Base-by-base conservation (phyloP, 306 rosid genomes). In the Dalbergia cultrata region DNA sequence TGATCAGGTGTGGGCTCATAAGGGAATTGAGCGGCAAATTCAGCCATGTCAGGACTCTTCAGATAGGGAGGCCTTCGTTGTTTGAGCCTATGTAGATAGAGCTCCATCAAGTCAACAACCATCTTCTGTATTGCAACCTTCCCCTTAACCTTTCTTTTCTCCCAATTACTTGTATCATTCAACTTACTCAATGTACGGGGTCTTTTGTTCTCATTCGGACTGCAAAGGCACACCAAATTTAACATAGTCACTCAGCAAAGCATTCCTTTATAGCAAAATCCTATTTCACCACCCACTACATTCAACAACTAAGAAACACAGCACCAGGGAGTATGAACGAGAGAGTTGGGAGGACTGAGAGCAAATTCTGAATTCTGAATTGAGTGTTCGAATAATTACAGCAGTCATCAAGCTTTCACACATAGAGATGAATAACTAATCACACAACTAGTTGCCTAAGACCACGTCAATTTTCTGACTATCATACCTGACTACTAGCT, bases 71-170 rank as follows among this genome's bases (percentile, higher is more conserved):
- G 90, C 75, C 99, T 88, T 85, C 80, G 90, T 88, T 93, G 99
- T 84, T 90, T 93, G 75, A 95, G 89, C 86, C 99, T 88, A 65
- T 91, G 97, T 5, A 95, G 80, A 85, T 95, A 95, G 68, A 95
- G 86, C 80, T 93, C 99, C 99, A 95, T 91, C 93, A 95, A 87
- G 77, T 91, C 97, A 80, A 95, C 98, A 78, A 95, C 97, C 99
- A 95, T 95, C 82, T 93, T 93, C 90, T 95, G 99, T 82, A 93
- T 91, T 4, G 98, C 98, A 34, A 95, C 89, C 87, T 90, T 95
- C 76, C 99, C 98, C 76, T 93, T 93, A 58, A 70, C 84, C 88
- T 89, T 95, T 79, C 94, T 85, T 75, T 74, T 91, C 88, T 95
- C 97, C 99, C 99, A 95, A 4, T 70, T 81, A 74, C 81, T 86